These are phyloP conservation scores for Chlorophyllum brunneum DNA, from an alignment of 768 basidiomycete species.

Conservation along the genomic window DNA sequence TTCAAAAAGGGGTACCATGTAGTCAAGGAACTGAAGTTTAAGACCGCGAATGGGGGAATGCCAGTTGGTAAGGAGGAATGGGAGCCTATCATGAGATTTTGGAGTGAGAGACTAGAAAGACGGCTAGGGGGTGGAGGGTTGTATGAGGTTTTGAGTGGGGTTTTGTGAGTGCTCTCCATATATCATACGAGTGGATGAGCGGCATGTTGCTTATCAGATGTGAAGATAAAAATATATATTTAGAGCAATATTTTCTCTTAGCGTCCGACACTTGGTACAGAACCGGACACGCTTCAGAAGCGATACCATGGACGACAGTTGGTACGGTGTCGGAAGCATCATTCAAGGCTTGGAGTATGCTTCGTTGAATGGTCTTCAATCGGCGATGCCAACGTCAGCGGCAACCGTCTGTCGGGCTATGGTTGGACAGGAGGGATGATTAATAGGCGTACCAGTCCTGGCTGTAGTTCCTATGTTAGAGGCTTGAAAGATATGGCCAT, in stretches of 20 bases:
- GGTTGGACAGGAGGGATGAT: no score
- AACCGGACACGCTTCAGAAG: background rate
- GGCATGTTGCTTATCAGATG: no score
- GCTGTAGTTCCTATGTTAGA: no score
- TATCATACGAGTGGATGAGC: background rate
- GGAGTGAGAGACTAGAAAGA: constrained; percentile 63
- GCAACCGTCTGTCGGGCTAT: no score
- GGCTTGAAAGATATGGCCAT: no score
- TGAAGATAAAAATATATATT: no score
- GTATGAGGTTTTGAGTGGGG: constrained; percentile 63
- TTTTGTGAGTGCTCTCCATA: constrained; percentile 2
- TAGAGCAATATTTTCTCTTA: background rate
- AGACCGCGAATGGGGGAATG: constrained; percentile 55
- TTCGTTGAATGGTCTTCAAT: background rate
- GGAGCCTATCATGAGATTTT: constrained; percentile 84
- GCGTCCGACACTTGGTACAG: background rate
- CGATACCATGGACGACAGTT: background rate
- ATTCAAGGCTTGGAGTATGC: background rate
- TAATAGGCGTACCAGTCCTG: no score
- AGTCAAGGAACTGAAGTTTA: constrained; percentile 47
- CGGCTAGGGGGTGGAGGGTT: constrained; percentile 53
- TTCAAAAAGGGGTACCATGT: constrained; percentile 58
- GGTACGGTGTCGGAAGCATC: background rate
- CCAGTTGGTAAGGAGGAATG: constrained; percentile 73
- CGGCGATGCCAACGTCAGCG: no score